Conservation (phyloP, 169 alveolate species). For the Plasmodium fragile region DNA sequence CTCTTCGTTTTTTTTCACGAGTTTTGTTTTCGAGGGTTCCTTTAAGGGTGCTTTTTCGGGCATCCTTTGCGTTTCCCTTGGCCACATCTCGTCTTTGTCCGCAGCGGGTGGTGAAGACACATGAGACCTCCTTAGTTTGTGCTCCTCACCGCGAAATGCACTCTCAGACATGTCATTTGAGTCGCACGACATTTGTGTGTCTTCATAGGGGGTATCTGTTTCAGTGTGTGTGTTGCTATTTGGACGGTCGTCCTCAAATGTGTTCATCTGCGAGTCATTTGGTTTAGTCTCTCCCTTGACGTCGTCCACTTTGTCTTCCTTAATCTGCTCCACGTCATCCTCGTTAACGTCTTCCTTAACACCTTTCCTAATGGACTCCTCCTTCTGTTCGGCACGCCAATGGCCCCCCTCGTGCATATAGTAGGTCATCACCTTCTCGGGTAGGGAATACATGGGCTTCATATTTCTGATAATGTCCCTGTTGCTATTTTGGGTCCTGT, state of each 20-base stretch:
- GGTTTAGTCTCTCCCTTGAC: background rate
- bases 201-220: background rate
- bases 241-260: background rate
- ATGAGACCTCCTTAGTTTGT: background rate
- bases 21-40: background rate
- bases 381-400: background rate
- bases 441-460: conserved; percentile 69
- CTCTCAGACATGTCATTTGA: conserved; percentile 1
- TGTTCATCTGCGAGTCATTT: background rate
- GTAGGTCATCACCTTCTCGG: conserved; percentile 49
- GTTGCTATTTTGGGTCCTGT: conserved; percentile 60
- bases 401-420: conserved; percentile 20
- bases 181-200: background rate
- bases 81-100: background rate
- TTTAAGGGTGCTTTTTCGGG: background rate
- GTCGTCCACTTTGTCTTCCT: background rate
- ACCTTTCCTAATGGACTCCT: background rate
- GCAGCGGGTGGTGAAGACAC: background rate
- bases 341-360: background rate
- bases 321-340: background rate
- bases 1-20: conserved; percentile 15
- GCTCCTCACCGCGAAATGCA: background rate
- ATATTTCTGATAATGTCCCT: conserved; percentile 38
- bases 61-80: background rate
- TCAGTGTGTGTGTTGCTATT: background rate